phyloP scores from a whole-genome alignment of 164 flowering plant species.

The Aristolochia californica region DNA sequence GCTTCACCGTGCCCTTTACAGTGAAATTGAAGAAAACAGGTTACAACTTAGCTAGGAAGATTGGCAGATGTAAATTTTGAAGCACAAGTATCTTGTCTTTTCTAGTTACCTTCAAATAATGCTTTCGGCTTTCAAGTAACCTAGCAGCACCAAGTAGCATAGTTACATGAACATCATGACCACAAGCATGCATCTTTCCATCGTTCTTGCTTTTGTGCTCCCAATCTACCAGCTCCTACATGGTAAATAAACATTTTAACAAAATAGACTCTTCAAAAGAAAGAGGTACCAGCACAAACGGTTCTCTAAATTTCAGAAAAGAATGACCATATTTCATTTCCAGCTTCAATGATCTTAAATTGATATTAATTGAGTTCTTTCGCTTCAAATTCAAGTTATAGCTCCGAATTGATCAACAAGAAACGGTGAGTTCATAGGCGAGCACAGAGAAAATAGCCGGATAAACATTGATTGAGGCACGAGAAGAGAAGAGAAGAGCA shows the following conservation, averaged over 20 bases:
- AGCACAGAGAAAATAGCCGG: background rate
- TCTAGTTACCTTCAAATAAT: constrained; percentile 25
- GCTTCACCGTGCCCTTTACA: constrained; percentile 68
- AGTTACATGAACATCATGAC: constrained; percentile 27
- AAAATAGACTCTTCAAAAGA: constrained; percentile 1
- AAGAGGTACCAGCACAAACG: background rate
- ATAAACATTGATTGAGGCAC: background rate
- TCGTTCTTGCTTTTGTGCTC: constrained; percentile 23
- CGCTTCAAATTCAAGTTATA: too few relatives aligned
- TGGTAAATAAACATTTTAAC: background rate
- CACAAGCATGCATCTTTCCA: constrained; percentile 30
- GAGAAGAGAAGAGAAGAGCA: background rate
- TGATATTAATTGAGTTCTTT: too few relatives aligned
- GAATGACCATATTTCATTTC: too few relatives aligned
- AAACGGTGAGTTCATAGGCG: background rate
- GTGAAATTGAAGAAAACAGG: background rate
- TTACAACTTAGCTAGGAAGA: background rate
- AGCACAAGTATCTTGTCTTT: background rate
- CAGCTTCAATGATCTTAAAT: background rate
- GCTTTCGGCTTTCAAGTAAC: constrained; percentile 39
- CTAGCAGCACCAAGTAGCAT: constrained; percentile 49
- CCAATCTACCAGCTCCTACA: constrained; percentile 58
- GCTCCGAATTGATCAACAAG: background rate
- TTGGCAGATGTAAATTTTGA: background rate
- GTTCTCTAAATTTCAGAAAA: background rate